Conservation (phyloP, 163 green algal species). For the Scenedesmus sp. region DNA sequence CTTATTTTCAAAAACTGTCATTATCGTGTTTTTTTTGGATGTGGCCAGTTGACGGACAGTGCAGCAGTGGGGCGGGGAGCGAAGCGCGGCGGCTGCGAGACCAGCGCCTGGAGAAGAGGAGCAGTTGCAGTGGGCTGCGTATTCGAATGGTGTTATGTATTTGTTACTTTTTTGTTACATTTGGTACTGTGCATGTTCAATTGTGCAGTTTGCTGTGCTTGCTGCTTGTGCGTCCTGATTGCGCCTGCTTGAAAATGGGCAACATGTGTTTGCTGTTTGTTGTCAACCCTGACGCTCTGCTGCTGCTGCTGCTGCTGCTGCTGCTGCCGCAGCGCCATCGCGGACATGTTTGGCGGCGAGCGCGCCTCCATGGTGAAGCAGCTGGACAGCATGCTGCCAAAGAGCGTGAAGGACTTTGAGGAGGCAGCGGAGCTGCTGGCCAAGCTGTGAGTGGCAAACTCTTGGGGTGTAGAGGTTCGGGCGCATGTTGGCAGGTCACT, state of each 20-base stretch:
- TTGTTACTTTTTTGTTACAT: not conserved
- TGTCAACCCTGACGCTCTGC: not conserved
- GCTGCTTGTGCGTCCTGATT: not conserved
- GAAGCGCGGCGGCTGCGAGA: too few species aligned
- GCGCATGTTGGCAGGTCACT: too few species aligned
- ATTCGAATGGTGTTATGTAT: not conserved
- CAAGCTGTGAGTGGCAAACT: slow-evolving; percentile 25
- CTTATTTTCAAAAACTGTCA: not conserved
- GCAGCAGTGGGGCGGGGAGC: too few species aligned
- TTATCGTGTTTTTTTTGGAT: not conserved
- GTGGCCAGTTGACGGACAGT: not conserved
- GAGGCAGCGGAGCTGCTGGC: slow-evolving; percentile 54
- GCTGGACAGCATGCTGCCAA: slow-evolving; percentile 83
- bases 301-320: slow-evolving; percentile 37
- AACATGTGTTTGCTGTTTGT: too few species aligned
- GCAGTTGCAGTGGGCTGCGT: too few species aligned
- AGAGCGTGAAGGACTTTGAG: slow-evolving; percentile 87
- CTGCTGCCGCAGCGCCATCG: slow-evolving; percentile 22
- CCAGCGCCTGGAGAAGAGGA: too few species aligned
- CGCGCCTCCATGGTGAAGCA: slow-evolving; percentile 23
- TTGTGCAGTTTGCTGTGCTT: not conserved
- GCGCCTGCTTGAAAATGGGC: not conserved
- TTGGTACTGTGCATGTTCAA: not conserved
- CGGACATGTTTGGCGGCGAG: slow-evolving; percentile 79
- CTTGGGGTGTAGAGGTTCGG: not conserved